A percentile compares a stretch with the other conserved stretches of the same genome.
Conservation (phyloP, 768 basidiomycete genomes). For the Termitomyces bulborhizus region DNA sequence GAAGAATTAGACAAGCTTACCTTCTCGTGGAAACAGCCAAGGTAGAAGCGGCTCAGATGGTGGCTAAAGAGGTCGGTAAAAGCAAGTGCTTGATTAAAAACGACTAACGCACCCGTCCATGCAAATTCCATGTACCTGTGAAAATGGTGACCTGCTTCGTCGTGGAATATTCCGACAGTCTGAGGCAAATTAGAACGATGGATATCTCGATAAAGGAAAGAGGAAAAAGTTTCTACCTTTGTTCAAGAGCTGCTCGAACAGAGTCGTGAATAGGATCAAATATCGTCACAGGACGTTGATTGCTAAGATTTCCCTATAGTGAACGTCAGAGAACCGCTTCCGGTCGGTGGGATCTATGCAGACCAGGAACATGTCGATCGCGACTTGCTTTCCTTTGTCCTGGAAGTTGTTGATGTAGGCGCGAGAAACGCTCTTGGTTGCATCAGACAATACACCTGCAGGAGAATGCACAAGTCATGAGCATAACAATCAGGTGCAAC, state of each 20-base stretch:
- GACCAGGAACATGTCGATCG: conserved; percentile 95
- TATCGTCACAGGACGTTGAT: conserved; percentile 82
- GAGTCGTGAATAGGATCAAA: conserved; percentile 93
- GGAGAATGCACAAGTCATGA: background rate
- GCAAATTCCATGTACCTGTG: conserved; percentile 93
- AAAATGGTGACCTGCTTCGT: conserved; percentile 70
- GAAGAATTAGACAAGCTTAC: conserved; percentile 35
- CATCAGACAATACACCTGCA: conserved; percentile 85
- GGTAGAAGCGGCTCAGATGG: conserved; percentile 79
- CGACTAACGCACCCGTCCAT: conserved; percentile 61
- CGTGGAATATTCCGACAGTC: conserved; percentile 80
- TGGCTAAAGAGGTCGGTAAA: conserved; percentile 31
- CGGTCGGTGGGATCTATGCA: conserved; percentile 17
- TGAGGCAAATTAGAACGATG: conserved; percentile 20
- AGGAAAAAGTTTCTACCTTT: conserved; percentile 41
- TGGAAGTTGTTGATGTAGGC: conserved; percentile 99
- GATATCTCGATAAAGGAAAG: background rate
- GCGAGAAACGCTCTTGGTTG: conserved; percentile 91
- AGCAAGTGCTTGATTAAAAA: background rate
- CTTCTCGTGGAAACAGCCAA: conserved; percentile 84
- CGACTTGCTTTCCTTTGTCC: conserved; percentile 88
- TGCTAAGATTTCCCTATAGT: conserved; percentile 85
- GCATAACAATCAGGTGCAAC: background rate
- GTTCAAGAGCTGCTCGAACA: conserved; percentile 63
- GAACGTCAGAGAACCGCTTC: conserved; percentile 4